Conservation (phyloP, 768 basidiomycete species). For the Suillus alpinus region DNA sequence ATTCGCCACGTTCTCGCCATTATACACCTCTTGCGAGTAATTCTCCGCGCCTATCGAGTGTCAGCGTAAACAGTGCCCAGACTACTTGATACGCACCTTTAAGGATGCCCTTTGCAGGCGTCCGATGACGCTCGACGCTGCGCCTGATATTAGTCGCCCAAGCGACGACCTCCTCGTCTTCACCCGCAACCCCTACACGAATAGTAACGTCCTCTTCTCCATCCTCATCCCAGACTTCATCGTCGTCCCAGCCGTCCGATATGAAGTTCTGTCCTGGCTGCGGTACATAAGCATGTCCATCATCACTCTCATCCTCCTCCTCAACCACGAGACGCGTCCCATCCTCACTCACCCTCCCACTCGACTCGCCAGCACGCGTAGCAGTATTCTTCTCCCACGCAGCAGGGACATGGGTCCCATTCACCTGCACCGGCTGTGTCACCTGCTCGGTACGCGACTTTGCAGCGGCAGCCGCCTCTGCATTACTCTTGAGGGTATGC, state of each 20-base stretch:
- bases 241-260: conserved; percentile 72
- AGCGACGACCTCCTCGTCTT: conserved; percentile 63
- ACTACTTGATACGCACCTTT: conserved; percentile 47
- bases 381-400: conserved; percentile 86
- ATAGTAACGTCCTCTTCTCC: conserved; percentile 75
- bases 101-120: conserved; percentile 81
- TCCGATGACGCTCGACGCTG: conserved; percentile 62
- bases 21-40: conserved; percentile 63
- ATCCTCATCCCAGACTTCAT: conserved; percentile 74
- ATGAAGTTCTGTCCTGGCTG: conserved; percentile 41
- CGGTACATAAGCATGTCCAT: conserved; percentile 35
- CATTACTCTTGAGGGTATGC: conserved; percentile 86
- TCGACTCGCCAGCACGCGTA: conserved; percentile 47
- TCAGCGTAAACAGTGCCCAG: background rate
- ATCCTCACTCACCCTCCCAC: conserved; percentile 58
- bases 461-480: conserved; percentile 44
- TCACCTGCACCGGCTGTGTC: conserved; percentile 27
- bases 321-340: conserved; percentile 65
- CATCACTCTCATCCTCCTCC: conserved; percentile 65
- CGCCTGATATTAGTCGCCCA: conserved; percentile 78
- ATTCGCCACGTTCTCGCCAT: conserved; percentile 38
- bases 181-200: conserved; percentile 43
- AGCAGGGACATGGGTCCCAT: conserved; percentile 46
- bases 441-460: conserved; percentile 30
- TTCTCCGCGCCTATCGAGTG: conserved; percentile 53